Evolutionary conservation across 345 rosid genomes (phyloP).

Genomic region (Pistacia vera): DNA sequence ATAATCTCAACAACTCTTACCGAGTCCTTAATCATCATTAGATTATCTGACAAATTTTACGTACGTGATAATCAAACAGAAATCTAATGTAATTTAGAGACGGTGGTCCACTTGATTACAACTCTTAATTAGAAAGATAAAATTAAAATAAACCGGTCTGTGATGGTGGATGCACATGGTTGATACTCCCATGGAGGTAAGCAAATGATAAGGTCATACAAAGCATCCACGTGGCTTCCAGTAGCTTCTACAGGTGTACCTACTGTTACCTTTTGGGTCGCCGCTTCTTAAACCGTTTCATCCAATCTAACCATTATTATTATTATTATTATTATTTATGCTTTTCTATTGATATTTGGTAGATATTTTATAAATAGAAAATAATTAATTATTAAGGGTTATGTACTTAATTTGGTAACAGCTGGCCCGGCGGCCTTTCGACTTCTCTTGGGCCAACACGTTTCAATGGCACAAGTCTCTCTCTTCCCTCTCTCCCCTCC

Average conservation of each 20-base stretch:
- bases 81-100: neutral
- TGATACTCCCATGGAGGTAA: neutral
- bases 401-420: constrained; percentile 27
- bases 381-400: constrained; percentile 13
- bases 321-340: no score
- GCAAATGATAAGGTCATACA: neutral
- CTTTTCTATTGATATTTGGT: no score
- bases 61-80: no score
- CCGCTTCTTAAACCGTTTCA: neutral
- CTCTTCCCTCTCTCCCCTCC: constrained; percentile 29
- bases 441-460: constrained; percentile 27
- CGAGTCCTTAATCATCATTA: neutral
- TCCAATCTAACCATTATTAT: neutral
- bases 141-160: no score
- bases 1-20: neutral
- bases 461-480: constrained; percentile 38
- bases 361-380: constrained; percentile 9
- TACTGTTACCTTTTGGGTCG: neutral
- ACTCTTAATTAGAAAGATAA: neutral
- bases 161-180: no score
- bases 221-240: constrained; percentile 7
- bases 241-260: constrained; percentile 18
- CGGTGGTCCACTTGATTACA: neutral
- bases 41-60: neutral
- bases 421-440: constrained; percentile 16